Percentiles rank a stretch among this genome's conserved stretches.
Evolutionary conservation across 345 rosid genomes (phyloP).

Genomic region (Heritiera littoralis): DNA sequence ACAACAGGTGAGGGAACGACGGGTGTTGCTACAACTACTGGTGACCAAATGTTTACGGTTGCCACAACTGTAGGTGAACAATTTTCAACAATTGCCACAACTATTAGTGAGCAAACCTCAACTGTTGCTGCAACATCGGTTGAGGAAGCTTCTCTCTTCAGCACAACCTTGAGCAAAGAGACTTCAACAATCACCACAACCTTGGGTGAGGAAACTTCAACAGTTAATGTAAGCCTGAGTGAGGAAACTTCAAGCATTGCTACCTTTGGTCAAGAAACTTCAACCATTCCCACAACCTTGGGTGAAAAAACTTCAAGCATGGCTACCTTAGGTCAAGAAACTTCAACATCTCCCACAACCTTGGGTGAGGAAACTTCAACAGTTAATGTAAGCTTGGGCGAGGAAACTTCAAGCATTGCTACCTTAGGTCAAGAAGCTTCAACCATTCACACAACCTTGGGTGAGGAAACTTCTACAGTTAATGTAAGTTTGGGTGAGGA

Average conservation of each 20-base stretch:
- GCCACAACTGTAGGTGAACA: slow-evolving; percentile 8
- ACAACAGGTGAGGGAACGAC: slow-evolving; percentile 2
- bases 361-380: not conserved
- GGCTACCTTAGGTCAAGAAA: not conserved
- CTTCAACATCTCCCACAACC: not conserved
- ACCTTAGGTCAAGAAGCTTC: not conserved
- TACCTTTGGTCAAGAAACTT: not conserved
- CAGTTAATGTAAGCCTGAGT: not conserved
- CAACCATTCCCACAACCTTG: slow-evolving; percentile 2
- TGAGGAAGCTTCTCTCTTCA: not conserved
- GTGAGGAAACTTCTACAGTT: too few relatives aligned
- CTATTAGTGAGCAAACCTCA: not conserved
- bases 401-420: not conserved
- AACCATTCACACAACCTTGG: too few relatives aligned
- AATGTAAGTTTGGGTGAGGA: too few relatives aligned
- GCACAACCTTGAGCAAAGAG: not conserved
- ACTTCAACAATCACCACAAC: slow-evolving; percentile 5
- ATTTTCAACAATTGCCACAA: not conserved
- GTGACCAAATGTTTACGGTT: slow-evolving; percentile 12
- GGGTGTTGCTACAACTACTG: not conserved
- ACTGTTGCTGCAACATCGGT: slow-evolving; percentile 2
- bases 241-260: not conserved
- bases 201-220: not conserved
- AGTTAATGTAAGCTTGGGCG: not conserved
- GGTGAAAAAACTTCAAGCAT: not conserved